Evolutionary conservation across 202 grass and related monocot genomes (phyloP).

Genomic region (Zizania palustris): DNA sequence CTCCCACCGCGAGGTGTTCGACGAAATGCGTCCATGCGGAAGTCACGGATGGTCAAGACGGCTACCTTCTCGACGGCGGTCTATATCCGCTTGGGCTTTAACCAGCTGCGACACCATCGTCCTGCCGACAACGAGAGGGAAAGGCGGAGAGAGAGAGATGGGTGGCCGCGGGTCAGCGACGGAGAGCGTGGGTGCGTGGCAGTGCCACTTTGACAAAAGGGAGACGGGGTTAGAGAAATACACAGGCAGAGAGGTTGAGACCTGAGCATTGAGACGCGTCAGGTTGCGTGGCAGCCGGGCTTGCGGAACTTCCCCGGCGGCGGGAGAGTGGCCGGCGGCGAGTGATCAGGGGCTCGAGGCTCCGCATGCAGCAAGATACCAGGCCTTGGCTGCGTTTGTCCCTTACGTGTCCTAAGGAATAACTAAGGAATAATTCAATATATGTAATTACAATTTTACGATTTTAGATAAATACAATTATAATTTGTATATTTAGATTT

Average conservation of each 20-base stretch:
- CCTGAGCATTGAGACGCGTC: constrained; percentile 87
- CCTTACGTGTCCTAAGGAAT: not conserved
- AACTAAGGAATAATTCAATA: too few relatives aligned
- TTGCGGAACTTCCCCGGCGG: constrained; percentile 76
- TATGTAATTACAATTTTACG: too few relatives aligned
- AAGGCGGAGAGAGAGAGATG: not conserved
- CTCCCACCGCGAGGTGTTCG: not conserved
- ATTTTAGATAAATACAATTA: too few relatives aligned
- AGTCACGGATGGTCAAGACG: not conserved
- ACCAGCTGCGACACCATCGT: constrained; percentile 97
- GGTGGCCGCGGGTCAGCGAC: not conserved
- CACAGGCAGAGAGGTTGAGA: not conserved
- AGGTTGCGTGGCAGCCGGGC: constrained; percentile 62
- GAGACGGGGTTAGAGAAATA: not conserved
- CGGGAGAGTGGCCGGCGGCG: constrained; percentile 32
- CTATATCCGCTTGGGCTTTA: constrained; percentile 94
- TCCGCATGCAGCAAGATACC: too few relatives aligned
- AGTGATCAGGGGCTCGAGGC: not conserved
- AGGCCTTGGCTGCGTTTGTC: not conserved
- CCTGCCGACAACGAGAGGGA: constrained; percentile 35
- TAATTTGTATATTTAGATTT: too few relatives aligned
- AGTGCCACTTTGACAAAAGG: not conserved
- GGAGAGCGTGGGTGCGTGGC: not conserved
- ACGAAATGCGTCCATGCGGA: not conserved
- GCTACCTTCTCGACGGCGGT: constrained; percentile 64